Conservation (phyloP, 164 flowering plant species). For the Magnolia kwangsiensis region DNA sequence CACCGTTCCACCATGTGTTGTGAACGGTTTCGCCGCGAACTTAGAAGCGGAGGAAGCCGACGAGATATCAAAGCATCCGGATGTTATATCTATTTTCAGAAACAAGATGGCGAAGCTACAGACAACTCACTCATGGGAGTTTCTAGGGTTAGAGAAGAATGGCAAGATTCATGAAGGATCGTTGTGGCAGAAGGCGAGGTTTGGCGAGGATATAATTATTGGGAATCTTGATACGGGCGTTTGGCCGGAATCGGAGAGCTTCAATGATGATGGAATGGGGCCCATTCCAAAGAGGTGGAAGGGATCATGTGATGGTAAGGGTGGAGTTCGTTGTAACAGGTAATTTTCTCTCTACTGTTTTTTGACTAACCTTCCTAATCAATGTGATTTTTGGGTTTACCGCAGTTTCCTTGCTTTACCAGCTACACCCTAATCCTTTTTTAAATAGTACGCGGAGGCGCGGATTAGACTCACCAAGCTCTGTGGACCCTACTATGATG, state of each 20-base stretch:
- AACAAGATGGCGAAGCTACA: constrained; percentile 1
- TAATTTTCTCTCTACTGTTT: too few species aligned
- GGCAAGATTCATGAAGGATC: neutral
- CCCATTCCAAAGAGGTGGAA: constrained; percentile 61
- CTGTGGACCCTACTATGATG: too few species aligned
- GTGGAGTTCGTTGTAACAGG: too few species aligned
- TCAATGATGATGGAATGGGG: constrained; percentile 53
- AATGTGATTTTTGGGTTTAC: too few species aligned
- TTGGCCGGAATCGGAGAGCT: constrained; percentile 77
- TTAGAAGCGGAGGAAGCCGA: constrained; percentile 11
- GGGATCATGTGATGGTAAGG: constrained; percentile 44
- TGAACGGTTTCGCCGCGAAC: constrained; percentile 12
- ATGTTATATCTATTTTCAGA: constrained; percentile 4
- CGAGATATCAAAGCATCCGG: constrained; percentile 5
- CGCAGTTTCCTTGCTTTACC: too few species aligned
- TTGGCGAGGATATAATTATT: constrained; percentile 9
- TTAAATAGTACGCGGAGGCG: too few species aligned
- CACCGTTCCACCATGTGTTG: constrained; percentile 3
- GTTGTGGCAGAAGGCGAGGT: neutral
- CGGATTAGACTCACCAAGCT: too few species aligned
- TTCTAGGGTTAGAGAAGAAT: neutral
- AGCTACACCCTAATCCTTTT: too few species aligned
- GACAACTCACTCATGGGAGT: constrained; percentile 13
- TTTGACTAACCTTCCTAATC: too few species aligned
- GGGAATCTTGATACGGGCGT: constrained; percentile 5